Evolutionary conservation across 768 basidiomycete species (phyloP), one percentile per base, ranked within the genome.

Genomic region (Mycena floridula): DNA sequence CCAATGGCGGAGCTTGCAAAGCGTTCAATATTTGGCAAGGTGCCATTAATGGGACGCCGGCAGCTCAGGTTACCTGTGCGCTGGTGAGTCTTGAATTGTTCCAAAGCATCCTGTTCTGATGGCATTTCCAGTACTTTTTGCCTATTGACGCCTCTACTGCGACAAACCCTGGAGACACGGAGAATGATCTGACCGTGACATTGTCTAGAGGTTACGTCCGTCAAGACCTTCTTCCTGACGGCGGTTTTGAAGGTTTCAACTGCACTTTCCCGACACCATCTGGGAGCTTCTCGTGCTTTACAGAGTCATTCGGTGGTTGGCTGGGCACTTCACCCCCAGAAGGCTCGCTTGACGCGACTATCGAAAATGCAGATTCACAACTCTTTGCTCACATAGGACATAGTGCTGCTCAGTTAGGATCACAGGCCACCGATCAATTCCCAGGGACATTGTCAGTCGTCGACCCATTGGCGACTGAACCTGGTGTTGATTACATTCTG

Each of bases 21-120:
- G 51, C 38, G 38, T 54, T 54, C 48, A 54, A 54, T 18, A 51
- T 54, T 28, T 54, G 53, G 53, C 37, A 45, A 3, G 53, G 48
- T 1, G 36, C 47, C 21, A 44, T 43, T 7, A 1, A 26, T 11
- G 41, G 44, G 1, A 38, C 16, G 5, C 48, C 45, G 18, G 47
- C 23, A 24, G 52, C 53, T 6, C 52, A 54, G 39, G n/a, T n/a
- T n/a, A 50, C 48, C 9, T 54, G 53, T 38, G 27, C 53, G 4
- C 42, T 54, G 47, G 50, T 51, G 18, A 12, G 46, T 46, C 37
- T 40, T 22, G 7, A 5, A 16, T 27, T 15, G 25, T 32, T 13
- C 25, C 22, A 26, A 9, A 27, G 20, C 1, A 26, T 20, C 7
- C 25, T 12, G 2, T 25, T 9, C 4, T 30, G n/a, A 15, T 8